phyloP scores from a whole-genome alignment of 176 grass and related monocot species.

The Otatea glauca region DNA sequence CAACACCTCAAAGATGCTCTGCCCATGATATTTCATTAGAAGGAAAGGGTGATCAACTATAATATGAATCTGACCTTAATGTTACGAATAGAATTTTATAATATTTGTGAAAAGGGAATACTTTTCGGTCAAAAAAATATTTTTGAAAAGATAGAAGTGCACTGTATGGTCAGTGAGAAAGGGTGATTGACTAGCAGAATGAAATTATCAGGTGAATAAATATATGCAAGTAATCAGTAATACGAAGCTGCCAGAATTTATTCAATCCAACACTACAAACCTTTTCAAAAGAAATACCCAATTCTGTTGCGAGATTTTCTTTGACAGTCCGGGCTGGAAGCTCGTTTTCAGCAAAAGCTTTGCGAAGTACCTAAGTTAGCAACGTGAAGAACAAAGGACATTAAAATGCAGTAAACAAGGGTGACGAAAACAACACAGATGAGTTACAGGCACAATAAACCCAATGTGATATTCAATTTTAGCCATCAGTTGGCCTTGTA shows the following conservation, averaged over 20 bases:
- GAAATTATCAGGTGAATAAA: conserved; percentile 26
- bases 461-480: conserved; percentile 15
- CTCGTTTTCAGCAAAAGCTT: conserved; percentile 81
- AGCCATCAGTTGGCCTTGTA: not conserved
- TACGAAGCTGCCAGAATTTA: conserved; percentile 22
- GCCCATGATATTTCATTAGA: conserved; percentile 29
- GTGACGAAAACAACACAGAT: not conserved
- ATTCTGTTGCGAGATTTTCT: conserved; percentile 76
- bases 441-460: not conserved
- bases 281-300: conserved; percentile 87
- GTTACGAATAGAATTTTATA: conserved; percentile 17
- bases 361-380: conserved; percentile 68
- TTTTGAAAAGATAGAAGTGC: not conserved
- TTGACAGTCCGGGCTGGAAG: conserved; percentile 79
- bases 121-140: not conserved
- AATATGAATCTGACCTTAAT: conserved; percentile 12
- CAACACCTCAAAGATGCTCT: conserved; percentile 15
- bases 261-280: conserved; percentile 43
- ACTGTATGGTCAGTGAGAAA: not conserved
- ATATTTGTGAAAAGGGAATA: not conserved
- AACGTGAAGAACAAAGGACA: conserved; percentile 24
- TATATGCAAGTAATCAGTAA: not conserved
- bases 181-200: conserved; percentile 27
- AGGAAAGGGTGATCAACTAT: not conserved
- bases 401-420: conserved; percentile 24